Evolutionary conservation across 371 early-diverging fungal species (phyloP), one percentile per base, ranked within the genome.

Genomic region (Choanephora cucurbitarum): DNA sequence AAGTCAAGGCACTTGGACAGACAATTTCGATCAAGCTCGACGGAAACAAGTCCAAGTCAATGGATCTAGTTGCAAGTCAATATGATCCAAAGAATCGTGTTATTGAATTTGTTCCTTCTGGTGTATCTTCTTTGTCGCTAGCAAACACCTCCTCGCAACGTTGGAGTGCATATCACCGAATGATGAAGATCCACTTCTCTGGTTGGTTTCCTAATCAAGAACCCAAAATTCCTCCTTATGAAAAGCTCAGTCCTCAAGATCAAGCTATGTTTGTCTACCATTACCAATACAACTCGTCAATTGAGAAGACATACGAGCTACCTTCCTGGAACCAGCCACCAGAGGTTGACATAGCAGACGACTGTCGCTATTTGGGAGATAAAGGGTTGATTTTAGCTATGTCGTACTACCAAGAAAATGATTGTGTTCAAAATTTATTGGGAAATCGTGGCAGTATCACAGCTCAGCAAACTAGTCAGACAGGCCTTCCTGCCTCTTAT

Each of bases 331-430:
- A 49, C 43, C 39, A 33, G 17, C 32, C 22, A 0, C 5, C 13
- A 15, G 31, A 23, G 15, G 22, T 22, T 32, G 41, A 37, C 47
- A 55, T 47, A 37, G 46, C 31, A 15, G 55, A 48, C 9, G 49
- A 48, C 28, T 28, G 28, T 21, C 73, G 61, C 28, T 78, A 68
- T 52, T 62, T 78, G 10, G 78, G 78, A n/a, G 78, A 78, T 60
- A 66, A 66, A 44, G 64, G 67, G 17, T 28, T 78, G 53, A 66
- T 78, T 23, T 44, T 78, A 15, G 45, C 60, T 15, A 44, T 75
- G 42, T 60, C 63, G 4, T 75, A 78, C 24, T 44, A 44, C 17
- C 57, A 52, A 22, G 5, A 28, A 28, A 28, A 28, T 28, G 28
- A 28, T 28, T 28, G 28, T 28, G 28, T 28, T 28, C 28, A 7